A percentile compares a stretch with the other conserved stretches of the same genome.
Conservation (phyloP, 2,329 filamentous ascomycete species). For the Colletotrichum cordylinicola region DNA sequence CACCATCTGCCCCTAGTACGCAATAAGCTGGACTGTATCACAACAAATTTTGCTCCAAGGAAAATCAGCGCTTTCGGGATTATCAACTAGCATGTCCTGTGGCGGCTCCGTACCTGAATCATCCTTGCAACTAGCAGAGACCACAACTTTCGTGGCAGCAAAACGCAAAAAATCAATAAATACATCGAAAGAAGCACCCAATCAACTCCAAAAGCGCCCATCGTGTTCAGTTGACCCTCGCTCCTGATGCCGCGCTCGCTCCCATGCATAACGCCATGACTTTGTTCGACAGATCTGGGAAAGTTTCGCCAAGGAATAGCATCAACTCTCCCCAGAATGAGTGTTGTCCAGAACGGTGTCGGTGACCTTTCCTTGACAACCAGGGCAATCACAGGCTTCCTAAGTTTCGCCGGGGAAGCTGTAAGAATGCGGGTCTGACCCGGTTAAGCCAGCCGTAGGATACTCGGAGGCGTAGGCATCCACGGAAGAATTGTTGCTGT, state of each 20-base stretch:
- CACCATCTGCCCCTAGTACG: not conserved
- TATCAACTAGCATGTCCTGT: not conserved
- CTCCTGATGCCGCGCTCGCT: conserved; percentile 13
- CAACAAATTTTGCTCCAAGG: not conserved
- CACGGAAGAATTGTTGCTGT: conserved; percentile 40
- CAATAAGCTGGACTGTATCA: not conserved
- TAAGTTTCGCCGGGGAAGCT: conserved; percentile 45
- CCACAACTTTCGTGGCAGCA: not conserved
- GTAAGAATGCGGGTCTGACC: conserved; percentile 34
- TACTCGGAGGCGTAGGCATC: conserved; percentile 50
- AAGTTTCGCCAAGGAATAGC: not conserved
- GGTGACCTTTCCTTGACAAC: not conserved
- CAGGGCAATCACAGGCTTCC: not conserved
- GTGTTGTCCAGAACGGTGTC: not conserved
- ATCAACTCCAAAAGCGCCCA: conserved; percentile 9
- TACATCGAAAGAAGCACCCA: not conserved
- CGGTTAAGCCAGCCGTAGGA: conserved; percentile 27
- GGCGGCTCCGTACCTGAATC: not conserved
- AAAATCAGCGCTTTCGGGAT: not conserved
- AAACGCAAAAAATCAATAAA: not conserved
- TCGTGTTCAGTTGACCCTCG: conserved; percentile 13
- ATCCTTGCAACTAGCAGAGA: not conserved
- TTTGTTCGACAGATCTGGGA: not conserved
- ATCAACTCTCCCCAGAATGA: not conserved
- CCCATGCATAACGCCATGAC: conserved; percentile 17